Percentiles rank a stretch among this genome's conserved stretches.
These are phyloP conservation scores for Tuber calosporum DNA, from an alignment of 495 filamentous ascomycete genomes.

Conservation along the genomic window DNA sequence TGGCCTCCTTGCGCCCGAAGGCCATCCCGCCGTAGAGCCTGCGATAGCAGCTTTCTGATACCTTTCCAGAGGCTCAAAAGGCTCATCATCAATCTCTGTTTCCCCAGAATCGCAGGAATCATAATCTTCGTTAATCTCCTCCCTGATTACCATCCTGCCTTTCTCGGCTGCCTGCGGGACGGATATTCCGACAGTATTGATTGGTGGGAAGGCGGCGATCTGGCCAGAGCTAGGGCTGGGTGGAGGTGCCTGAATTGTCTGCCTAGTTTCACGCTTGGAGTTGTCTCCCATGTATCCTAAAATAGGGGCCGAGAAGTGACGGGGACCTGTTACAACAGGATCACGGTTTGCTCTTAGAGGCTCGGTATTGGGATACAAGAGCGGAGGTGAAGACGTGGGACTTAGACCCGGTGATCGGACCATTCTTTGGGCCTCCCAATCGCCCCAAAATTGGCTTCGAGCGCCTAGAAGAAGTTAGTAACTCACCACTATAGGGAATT, in stretches of 20 bases:
- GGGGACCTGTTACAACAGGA: background rate
- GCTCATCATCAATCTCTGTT: background rate
- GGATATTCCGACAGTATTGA: background rate
- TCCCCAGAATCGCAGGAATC: background rate
- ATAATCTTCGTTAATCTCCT: background rate
- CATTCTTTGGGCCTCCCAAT: background rate
- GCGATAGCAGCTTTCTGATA: background rate
- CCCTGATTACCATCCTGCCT: background rate
- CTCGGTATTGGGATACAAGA: background rate
- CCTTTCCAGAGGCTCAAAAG: background rate
- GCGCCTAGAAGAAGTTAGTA: background rate
- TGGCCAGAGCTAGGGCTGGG: background rate
- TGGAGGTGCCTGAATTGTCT: background rate
- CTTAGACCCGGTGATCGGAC: background rate
- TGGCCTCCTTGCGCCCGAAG: background rate
- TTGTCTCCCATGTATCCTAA: background rate
- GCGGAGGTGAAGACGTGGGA: background rate
- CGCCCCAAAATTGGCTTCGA: background rate
- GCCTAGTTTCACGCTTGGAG: background rate
- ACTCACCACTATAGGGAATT: background rate
- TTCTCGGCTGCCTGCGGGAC: background rate
- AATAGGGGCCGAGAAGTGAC: background rate
- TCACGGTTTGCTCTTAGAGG: background rate
- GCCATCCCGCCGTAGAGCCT: background rate
- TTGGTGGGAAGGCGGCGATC: background rate